phyloP scores from a whole-genome alignment of 371 early-diverging fungal species.

The Zopfochytrium polystomum region DNA sequence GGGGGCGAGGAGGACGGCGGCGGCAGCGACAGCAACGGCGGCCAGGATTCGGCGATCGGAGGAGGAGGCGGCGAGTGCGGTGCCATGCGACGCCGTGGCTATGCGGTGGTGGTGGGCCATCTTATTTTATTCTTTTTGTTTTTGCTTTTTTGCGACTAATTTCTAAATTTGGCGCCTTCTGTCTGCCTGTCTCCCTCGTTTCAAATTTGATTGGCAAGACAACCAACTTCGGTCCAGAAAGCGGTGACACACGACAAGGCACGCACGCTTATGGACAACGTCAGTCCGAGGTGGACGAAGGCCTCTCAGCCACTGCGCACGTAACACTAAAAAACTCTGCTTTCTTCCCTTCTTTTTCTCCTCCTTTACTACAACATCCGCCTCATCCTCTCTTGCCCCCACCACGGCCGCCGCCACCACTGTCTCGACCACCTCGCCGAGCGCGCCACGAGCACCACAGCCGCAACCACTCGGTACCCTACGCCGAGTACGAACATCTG shows the following conservation, averaged over 20 bases:
- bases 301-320: too few species aligned
- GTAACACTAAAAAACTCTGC: slow-evolving; percentile 16
- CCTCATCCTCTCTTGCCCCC: slow-evolving; percentile 3
- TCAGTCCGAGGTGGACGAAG: neutral
- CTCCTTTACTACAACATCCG: slow-evolving; percentile 18
- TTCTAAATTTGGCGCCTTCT: too few species aligned
- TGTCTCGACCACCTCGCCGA: slow-evolving; percentile 25
- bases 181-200: neutral
- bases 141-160: too few species aligned
- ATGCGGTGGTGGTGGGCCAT: too few species aligned
- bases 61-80: neutral
- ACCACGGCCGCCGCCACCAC: slow-evolving; percentile 5
- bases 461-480: slow-evolving; percentile 10
- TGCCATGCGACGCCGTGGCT: neutral
- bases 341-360: slow-evolving; percentile 14
- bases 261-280: slow-evolving; percentile 2
- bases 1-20: neutral
- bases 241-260: too few species aligned
- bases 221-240: neutral
- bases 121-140: too few species aligned
- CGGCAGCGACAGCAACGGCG: neutral
- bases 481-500: slow-evolving; percentile 6
- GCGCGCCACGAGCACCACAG: slow-evolving; percentile 26
- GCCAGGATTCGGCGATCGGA: neutral
- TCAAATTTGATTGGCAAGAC: neutral